A percentile compares a stretch with the other conserved stretches of the same genome.
These are phyloP conservation scores for Arabidopsis suecica DNA, from an alignment of 345 rosid species.

Conservation along the genomic window DNA sequence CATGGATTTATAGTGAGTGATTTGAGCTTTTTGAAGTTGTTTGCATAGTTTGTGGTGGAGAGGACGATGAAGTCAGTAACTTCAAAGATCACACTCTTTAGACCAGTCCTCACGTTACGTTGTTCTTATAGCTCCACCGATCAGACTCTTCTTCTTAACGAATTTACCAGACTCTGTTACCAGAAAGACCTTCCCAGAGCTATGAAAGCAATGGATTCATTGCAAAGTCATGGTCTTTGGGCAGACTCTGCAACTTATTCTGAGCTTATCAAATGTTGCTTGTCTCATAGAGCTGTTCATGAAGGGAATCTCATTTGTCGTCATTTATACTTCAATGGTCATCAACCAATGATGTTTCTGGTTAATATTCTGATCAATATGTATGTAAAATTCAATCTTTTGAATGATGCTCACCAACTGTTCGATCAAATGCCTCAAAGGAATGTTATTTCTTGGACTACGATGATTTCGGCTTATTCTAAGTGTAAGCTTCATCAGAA, in stretches of 20 bases:
- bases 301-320: constrained; percentile 57
- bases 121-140: constrained; percentile 27
- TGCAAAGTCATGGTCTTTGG: constrained; percentile 55
- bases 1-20: background rate
- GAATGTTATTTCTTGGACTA: constrained; percentile 72
- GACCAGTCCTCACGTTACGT: constrained; percentile 11
- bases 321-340: constrained; percentile 55
- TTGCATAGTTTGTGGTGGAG: background rate
- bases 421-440: constrained; percentile 49
- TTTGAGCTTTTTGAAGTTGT: background rate
- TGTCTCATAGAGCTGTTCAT: constrained; percentile 53
- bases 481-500: constrained; percentile 37
- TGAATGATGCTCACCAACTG: constrained; percentile 49
- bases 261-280: constrained; percentile 64
- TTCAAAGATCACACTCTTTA: constrained; percentile 21
- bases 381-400: constrained; percentile 61
- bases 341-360: constrained; percentile 57
- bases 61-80: constrained; percentile 32
- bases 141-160: constrained; percentile 44
- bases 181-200: constrained; percentile 65
- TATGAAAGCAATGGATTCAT: constrained; percentile 54
- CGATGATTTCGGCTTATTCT: constrained; percentile 68
- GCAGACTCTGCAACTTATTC: constrained; percentile 63
- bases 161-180: constrained; percentile 60
- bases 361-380: constrained; percentile 54